These are phyloP conservation scores for Boletales sp. DNA, from an alignment of 768 basidiomycete genomes.

Conservation along the genomic window DNA sequence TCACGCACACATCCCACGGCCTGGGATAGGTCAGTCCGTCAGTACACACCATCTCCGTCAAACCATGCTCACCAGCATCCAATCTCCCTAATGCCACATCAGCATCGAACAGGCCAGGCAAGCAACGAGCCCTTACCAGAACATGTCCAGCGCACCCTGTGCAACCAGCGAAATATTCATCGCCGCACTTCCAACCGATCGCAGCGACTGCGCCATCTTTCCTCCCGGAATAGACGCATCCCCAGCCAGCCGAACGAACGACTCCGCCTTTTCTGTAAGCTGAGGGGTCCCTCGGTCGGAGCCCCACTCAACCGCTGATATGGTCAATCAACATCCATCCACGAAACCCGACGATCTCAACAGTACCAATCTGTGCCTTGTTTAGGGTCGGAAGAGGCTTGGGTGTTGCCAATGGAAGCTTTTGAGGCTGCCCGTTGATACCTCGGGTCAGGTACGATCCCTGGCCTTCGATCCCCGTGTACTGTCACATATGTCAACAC, in stretches of 20 bases:
- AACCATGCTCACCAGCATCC: conserved; percentile 55
- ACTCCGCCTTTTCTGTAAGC: conserved; percentile 56
- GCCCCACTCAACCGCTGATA: conserved; percentile 81
- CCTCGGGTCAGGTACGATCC: conserved; percentile 73
- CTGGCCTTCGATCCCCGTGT: conserved; percentile 73
- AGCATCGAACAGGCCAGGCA: neutral
- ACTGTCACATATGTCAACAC: conserved; percentile 36
- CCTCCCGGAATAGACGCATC: conserved; percentile 66
- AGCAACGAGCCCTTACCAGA: conserved; percentile 56
- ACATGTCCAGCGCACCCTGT: conserved; percentile 82
- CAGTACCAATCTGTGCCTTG: conserved; percentile 63
- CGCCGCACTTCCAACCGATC: conserved; percentile 82
- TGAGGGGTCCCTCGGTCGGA: conserved; percentile 60
- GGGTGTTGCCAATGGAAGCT: conserved; percentile 63
- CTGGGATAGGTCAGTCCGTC: conserved; percentile 20
- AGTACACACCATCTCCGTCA: neutral
- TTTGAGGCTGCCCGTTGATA: conserved; percentile 37
- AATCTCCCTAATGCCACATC: conserved; percentile 57
- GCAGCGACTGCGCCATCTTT: conserved; percentile 79
- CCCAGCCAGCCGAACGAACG: conserved; percentile 74
- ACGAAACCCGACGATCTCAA: too few relatives aligned
- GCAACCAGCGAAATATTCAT: conserved; percentile 83
- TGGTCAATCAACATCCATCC: conserved; percentile 8
- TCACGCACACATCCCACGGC: conserved; percentile 85
- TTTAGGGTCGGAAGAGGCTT: conserved; percentile 66